Evolutionary conservation across 2,329 filamentous ascomycete species (phyloP).

Genomic region (Nothophaeocryptopus gaeumannii): DNA sequence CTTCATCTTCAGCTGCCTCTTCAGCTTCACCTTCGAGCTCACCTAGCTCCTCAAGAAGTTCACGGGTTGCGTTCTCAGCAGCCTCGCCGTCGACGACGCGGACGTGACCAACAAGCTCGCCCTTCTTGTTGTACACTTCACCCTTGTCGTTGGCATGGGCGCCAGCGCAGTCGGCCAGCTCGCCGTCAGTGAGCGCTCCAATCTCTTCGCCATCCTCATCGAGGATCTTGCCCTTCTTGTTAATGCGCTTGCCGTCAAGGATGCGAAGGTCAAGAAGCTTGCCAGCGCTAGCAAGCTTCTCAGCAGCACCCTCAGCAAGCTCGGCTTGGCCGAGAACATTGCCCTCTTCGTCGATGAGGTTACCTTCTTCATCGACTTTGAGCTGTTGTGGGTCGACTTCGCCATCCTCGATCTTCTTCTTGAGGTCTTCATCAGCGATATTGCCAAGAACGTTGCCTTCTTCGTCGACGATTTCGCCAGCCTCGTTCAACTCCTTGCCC

Average conservation of each 20-base stretch:
- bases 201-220: constrained; percentile 52
- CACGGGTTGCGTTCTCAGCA: constrained; percentile 50
- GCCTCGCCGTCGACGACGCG: constrained; percentile 50
- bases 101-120: constrained; percentile 50
- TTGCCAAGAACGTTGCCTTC: constrained; percentile 51
- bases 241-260: constrained; percentile 54
- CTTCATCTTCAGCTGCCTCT: constrained; percentile 19
- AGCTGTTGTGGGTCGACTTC: constrained; percentile 47
- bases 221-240: constrained; percentile 56
- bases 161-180: constrained; percentile 43
- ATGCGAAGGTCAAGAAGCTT: constrained; percentile 44
- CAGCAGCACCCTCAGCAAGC: constrained; percentile 49
- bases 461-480: constrained; percentile 49
- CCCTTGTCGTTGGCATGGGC: constrained; percentile 52
- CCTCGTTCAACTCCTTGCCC: constrained; percentile 51
- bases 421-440: constrained; percentile 45
- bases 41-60: constrained; percentile 47
- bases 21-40: constrained; percentile 41
- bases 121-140: constrained; percentile 51
- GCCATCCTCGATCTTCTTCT: constrained; percentile 38
- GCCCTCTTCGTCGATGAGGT: constrained; percentile 51
- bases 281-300: constrained; percentile 44
- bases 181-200: constrained; percentile 49
- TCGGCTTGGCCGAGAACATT: constrained; percentile 52
- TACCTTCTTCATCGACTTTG: constrained; percentile 51